Percentiles rank a stretch among this genome's conserved stretches.
Conservation (phyloP, 495 filamentous ascomycete genomes). For the Xylaria grammica region DNA sequence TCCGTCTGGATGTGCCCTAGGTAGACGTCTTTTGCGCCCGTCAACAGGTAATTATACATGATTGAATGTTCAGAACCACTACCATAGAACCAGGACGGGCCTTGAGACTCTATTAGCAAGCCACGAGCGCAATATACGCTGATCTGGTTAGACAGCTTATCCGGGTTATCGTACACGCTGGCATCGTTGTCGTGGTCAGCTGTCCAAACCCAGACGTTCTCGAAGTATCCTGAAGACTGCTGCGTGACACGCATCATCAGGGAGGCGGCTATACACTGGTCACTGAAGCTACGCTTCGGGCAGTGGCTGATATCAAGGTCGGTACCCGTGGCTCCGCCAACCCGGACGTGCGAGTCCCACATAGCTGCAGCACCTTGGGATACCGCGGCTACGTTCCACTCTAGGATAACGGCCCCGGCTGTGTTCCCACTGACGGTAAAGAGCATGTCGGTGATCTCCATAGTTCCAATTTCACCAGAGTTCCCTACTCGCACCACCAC, state of each 20-base stretch:
- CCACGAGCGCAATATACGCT: too few relatives aligned
- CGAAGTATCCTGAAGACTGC: constrained; percentile 58
- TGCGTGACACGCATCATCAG: constrained; percentile 55
- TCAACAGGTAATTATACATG: not conserved
- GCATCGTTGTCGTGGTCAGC: constrained; percentile 63
- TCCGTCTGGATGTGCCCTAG: too few relatives aligned
- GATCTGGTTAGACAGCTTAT: too few relatives aligned
- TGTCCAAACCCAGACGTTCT: constrained; percentile 69
- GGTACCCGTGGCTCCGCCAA: constrained; percentile 65
- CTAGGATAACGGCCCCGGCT: constrained; percentile 40
- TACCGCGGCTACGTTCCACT: constrained; percentile 37
- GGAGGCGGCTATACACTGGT: constrained; percentile 56
- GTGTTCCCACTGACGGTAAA: constrained; percentile 33
- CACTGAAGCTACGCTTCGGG: constrained; percentile 44
- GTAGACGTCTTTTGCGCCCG: too few relatives aligned
- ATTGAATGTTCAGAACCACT: not conserved
- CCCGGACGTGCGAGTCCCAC: constrained; percentile 37
- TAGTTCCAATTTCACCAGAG: constrained; percentile 50
- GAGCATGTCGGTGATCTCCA: constrained; percentile 56
- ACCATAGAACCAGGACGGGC: too few relatives aligned
- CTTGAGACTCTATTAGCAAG: too few relatives aligned
- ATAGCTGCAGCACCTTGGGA: constrained; percentile 30
- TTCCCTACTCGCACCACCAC: constrained; percentile 58
- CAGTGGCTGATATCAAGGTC: constrained; percentile 66
- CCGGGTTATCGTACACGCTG: too few relatives aligned